Conservation (phyloP, 176 grass and related monocot genomes). For the Lolium multiflorum region DNA sequence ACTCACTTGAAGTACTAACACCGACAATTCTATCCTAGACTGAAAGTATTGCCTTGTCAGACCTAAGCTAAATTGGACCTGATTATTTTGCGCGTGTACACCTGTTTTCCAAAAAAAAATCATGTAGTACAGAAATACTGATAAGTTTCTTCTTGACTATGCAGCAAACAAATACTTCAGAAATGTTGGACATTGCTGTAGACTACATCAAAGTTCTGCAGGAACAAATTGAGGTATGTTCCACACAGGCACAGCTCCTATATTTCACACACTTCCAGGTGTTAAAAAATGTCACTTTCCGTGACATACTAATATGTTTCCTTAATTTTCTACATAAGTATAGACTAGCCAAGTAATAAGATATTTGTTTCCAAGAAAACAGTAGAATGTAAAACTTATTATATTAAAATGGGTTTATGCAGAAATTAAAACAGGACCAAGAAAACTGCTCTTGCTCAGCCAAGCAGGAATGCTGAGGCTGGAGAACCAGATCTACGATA, state of each 20-base stretch:
- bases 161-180: constrained; percentile 97
- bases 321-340: not conserved
- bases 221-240: constrained; percentile 79
- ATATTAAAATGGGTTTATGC: constrained; percentile 38
- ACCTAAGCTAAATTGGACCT: not conserved
- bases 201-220: constrained; percentile 93
- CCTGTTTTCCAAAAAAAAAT: not conserved
- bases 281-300: not conserved
- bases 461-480: constrained; percentile 43
- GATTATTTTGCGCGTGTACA: not conserved
- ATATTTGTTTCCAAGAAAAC: not conserved
- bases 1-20: not conserved
- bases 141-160: constrained; percentile 28
- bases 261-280: not conserved
- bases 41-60: not conserved
- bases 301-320: not conserved
- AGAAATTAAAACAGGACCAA: constrained; percentile 80
- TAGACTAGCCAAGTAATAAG: not conserved
- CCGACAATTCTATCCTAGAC: not conserved
- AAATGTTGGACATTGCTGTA: constrained; percentile 94
- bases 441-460: constrained; percentile 68
- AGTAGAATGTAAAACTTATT: not conserved
- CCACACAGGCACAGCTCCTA: not conserved
- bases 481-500: constrained; percentile 15
- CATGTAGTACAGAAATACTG: not conserved